These are phyloP conservation scores for Ceratobasidium sp. DNA, from an alignment of 1,284 basidiomycete genomes.

Conservation along the genomic window DNA sequence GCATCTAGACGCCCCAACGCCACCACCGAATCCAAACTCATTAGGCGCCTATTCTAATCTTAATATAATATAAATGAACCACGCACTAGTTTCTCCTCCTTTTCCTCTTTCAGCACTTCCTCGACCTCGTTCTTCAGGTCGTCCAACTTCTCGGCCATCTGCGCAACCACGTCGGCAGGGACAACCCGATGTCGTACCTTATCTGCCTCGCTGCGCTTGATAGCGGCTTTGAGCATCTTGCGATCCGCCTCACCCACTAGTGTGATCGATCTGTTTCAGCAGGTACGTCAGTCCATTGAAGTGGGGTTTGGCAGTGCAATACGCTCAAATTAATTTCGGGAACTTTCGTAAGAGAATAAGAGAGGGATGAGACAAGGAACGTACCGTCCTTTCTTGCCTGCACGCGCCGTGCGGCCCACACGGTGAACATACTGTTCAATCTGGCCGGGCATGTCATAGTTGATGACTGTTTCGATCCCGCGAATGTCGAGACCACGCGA, in stretches of 20 bases:
- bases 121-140: constrained; percentile 84
- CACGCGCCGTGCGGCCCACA: constrained; percentile 96
- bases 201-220: constrained; percentile 89
- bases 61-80: background rate
- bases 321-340: background rate
- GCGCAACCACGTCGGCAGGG: constrained; percentile 80
- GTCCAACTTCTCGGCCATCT: constrained; percentile 80
- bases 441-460: constrained; percentile 97
- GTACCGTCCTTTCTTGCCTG: constrained; percentile 90
- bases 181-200: constrained; percentile 92
- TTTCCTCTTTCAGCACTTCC: constrained; percentile 90
- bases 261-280: constrained; percentile 84
- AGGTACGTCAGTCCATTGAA: no score
- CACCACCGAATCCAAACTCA: constrained; percentile 35
- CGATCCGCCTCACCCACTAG: constrained; percentile 97
- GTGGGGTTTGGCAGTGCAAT: no score
- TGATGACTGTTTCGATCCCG: constrained; percentile 97
- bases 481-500: constrained; percentile 97
- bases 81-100: constrained; percentile 90
- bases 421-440: constrained; percentile 96
- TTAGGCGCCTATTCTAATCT: constrained; percentile 13
- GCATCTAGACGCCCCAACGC: constrained; percentile 66
- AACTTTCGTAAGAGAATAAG: constrained; percentile 24
- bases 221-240: constrained; percentile 95
- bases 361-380: constrained; percentile 53